These are phyloP conservation scores for Fusarium transvaalense DNA, from an alignment of 2,329 filamentous ascomycete species.

Conservation along the genomic window DNA sequence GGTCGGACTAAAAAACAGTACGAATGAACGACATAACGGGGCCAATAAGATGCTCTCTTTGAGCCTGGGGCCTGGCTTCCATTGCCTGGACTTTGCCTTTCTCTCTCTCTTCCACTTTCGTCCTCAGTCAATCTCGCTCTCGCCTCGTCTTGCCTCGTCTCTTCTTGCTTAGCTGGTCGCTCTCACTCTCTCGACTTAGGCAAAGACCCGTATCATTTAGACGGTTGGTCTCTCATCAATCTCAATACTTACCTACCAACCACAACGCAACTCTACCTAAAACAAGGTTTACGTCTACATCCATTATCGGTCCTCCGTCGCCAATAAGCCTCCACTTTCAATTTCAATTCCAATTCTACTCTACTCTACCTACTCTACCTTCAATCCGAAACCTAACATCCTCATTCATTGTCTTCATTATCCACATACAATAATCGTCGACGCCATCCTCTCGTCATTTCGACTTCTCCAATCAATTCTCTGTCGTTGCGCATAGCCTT, in stretches of 20 bases:
- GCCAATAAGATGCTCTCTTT: slow-evolving; percentile 42
- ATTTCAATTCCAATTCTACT: slow-evolving; percentile 35
- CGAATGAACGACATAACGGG: slow-evolving; percentile 12
- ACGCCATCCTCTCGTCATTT: slow-evolving; percentile 32
- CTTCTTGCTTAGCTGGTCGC: neutral
- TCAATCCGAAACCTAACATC: slow-evolving; percentile 30
- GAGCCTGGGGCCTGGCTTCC: slow-evolving; percentile 24
- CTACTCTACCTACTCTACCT: slow-evolving; percentile 28
- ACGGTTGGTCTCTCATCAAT: slow-evolving; percentile 7
- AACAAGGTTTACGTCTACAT: slow-evolving; percentile 43
- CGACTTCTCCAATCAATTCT: slow-evolving; percentile 23
- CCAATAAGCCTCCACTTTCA: slow-evolving; percentile 34
- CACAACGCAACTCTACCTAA: slow-evolving; percentile 21
- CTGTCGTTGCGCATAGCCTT: slow-evolving; percentile 24
- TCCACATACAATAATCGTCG: slow-evolving; percentile 27
- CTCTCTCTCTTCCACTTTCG: slow-evolving; percentile 2
- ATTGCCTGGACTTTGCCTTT: slow-evolving; percentile 12
- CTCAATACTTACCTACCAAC: neutral
- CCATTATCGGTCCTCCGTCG: slow-evolving; percentile 30
- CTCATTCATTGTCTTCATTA: slow-evolving; percentile 8
- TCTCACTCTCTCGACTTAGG: slow-evolving; percentile 40
- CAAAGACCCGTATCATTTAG: slow-evolving; percentile 33
- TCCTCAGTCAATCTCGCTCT: slow-evolving; percentile 14
- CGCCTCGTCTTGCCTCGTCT: slow-evolving; percentile 1
- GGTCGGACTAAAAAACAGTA: slow-evolving; percentile 36